Base-by-base conservation (phyloP, 495 filamentous ascomycete genomes). In the Mytilinidion resinicola region DNA sequence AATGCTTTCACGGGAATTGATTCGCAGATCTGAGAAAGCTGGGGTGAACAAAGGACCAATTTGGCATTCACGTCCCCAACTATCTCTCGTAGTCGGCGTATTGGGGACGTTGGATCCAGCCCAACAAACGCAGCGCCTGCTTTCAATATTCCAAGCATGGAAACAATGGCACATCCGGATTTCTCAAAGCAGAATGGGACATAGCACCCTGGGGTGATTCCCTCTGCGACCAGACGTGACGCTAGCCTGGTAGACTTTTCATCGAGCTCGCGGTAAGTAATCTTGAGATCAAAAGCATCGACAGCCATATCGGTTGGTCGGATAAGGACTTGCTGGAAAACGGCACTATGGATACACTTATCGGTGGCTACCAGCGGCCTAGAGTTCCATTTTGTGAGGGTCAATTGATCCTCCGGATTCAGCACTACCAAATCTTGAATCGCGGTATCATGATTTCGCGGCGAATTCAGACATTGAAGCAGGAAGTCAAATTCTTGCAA, bases 341-440 rank as follows among this genome's bases (percentile, higher is more conserved):
- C 79, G 1, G 77, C 55, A 8, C 82, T 76, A 53, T 84, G 80
- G 20, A 84, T 74, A 59, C 78, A 80, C 36, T 66, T 65, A 39
- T 82, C 74, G n/a, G n/a, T n/a, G n/a, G n/a, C n/a, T 17, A 17
- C 39, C 4, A 4, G 9, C 19, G 14, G 14, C 14, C 3, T 43
- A 3, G 39, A 11, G 19, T 43, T 3, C 19, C 4, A 17, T 3
- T 43, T 11, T 12, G 39, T 17, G n/a, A n/a, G n/a, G n/a, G n/a
- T n/a, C n/a, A n/a, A n/a, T n/a, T n/a, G n/a, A n/a, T n/a, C n/a
- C n/a, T 14, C 35, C n/a, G 51, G 21, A 33, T 60, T 64, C 4
- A 64, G 53, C 9, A 64, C 36, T 2, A 49, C 17, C 7, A 64
- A 14, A 9, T 47, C 15, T 14, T 37, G 6, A 64, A 20, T 8